These are phyloP conservation scores for Penicillium goetzii DNA, from an alignment of 495 filamentous ascomycete species.

Conservation along the genomic window DNA sequence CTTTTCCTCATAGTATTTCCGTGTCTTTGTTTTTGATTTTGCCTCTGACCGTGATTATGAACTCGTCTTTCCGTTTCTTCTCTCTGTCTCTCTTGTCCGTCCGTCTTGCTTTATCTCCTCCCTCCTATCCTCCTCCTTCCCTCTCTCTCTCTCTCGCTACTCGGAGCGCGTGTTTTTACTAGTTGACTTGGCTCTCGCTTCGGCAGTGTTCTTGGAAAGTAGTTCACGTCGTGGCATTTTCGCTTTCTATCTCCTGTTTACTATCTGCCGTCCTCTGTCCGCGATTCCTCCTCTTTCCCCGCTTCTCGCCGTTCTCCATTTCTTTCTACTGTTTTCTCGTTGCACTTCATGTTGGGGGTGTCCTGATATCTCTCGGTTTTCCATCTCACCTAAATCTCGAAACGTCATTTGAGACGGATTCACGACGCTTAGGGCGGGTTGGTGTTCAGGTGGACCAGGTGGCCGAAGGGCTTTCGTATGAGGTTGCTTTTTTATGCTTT, in stretches of 20 bases:
- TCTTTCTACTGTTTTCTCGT: conserved; percentile 16
- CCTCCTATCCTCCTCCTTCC: conserved; percentile 21
- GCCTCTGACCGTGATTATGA: conserved; percentile 25
- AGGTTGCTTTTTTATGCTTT: conserved; percentile 31
- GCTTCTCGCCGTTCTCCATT: conserved; percentile 13
- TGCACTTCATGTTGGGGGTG: conserved; percentile 28
- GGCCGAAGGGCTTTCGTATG: conserved; percentile 32
- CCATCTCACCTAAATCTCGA: conserved; percentile 40
- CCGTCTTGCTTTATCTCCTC: conserved; percentile 27
- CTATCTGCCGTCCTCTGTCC: not conserved
- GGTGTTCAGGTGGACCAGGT: conserved; percentile 43
- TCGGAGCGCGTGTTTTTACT: conserved; percentile 21
- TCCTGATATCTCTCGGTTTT: conserved; percentile 35
- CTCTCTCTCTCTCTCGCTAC: conserved; percentile 22
- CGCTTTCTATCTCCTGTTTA: conserved; percentile 9
- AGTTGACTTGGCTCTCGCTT: conserved; percentile 22
- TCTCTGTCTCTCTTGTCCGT: conserved; percentile 24
- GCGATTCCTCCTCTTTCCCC: not conserved
- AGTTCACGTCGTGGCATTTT: conserved; percentile 30
- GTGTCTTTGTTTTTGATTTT: conserved; percentile 19
- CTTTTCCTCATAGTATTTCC: conserved; percentile 3
- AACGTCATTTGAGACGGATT: conserved; percentile 36
- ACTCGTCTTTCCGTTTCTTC: conserved; percentile 19
- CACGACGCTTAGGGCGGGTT: conserved; percentile 36
- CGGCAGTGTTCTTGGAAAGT: conserved; percentile 25